These are phyloP conservation scores for Auricularia auricula-judae DNA, from an alignment of 768 basidiomycete genomes.

Conservation along the genomic window DNA sequence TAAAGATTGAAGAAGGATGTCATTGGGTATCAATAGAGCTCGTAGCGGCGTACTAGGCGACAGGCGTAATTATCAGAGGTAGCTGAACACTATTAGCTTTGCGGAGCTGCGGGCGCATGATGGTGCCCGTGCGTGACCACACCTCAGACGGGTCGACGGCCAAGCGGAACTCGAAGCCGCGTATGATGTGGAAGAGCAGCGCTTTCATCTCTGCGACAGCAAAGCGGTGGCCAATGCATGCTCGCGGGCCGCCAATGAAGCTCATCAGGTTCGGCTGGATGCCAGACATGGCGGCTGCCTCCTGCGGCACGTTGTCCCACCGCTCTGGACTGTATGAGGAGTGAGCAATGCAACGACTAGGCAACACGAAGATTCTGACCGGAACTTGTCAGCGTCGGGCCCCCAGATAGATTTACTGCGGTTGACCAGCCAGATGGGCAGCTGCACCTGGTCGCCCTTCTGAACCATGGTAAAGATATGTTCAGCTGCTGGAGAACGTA, in stretches of 20 bases:
- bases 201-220: slow-evolving; percentile 10
- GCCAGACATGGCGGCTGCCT: not conserved
- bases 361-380: not conserved
- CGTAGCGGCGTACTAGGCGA: not conserved
- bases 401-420: slow-evolving; percentile 21
- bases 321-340: slow-evolving; percentile 7
- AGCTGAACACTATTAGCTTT: not conserved
- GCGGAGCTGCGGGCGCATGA: not conserved
- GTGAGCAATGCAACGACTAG: not conserved
- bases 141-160: not conserved
- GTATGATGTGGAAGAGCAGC: slow-evolving; percentile 1
- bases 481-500: not conserved
- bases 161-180: slow-evolving; percentile 5
- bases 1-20: too few relatives aligned
- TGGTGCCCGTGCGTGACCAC: not conserved
- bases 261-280: slow-evolving; percentile 1
- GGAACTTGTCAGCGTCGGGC: slow-evolving; percentile 22
- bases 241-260: slow-evolving; percentile 8
- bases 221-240: slow-evolving; percentile 12
- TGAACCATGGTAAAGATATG: not conserved
- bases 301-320: not conserved
- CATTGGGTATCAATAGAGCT: too few relatives aligned
- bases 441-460: slow-evolving; percentile 14
- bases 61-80: not conserved
- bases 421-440: slow-evolving; percentile 19